Conservation (phyloP, 73 alveolate genomes). For the Tetrahymena borealis region DNA sequence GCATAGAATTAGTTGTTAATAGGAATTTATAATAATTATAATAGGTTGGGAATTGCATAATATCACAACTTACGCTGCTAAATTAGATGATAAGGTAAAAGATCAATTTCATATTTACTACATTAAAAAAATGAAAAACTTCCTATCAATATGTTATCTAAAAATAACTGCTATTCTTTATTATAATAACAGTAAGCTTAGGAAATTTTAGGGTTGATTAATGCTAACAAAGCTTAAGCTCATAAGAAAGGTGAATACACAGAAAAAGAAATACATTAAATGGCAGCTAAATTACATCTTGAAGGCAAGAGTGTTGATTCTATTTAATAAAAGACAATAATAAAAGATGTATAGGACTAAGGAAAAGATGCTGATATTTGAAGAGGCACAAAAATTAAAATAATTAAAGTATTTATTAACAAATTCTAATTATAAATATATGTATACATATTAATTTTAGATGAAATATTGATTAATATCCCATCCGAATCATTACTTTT, state of each 20-base stretch:
- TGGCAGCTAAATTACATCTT: neutral
- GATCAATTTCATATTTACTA: neutral
- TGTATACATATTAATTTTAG: too few relatives aligned
- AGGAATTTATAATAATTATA: neutral
- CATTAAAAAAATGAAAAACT: neutral
- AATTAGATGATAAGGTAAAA: neutral
- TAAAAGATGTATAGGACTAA: neutral
- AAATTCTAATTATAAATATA: too few relatives aligned
- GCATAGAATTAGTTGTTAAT: neutral
- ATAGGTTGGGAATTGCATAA: neutral
- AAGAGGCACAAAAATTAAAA: neutral
- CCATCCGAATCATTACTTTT: too few relatives aligned
- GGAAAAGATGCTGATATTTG: neutral
- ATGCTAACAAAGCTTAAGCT: neutral
- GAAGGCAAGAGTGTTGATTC: neutral
- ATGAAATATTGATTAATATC: too few relatives aligned
- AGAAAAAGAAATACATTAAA: neutral
- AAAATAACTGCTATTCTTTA: too few relatives aligned
- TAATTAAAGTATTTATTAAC: neutral
- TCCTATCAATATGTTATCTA: too few relatives aligned
- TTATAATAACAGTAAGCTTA: neutral
- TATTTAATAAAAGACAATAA: neutral
- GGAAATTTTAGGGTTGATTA: neutral
- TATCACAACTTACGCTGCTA: neutral
- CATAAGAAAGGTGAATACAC: neutral